phyloP scores from a whole-genome alignment of 768 basidiomycete genomes.

The Chalciporus pseudorubinellus region DNA sequence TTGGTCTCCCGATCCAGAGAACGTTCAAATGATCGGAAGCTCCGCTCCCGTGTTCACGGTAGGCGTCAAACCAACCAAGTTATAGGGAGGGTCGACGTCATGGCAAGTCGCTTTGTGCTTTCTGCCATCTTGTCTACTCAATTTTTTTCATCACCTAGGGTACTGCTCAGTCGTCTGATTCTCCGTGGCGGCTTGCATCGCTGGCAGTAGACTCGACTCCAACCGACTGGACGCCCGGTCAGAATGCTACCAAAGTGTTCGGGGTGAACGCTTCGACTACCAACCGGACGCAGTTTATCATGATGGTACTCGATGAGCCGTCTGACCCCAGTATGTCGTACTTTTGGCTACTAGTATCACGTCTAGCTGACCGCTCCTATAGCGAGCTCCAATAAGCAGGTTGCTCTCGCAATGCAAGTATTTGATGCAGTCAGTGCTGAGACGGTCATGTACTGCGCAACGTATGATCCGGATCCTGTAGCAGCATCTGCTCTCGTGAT shows the following conservation, averaged over 20 bases:
- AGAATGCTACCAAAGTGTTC: slow-evolving; percentile 31
- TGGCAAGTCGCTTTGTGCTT: slow-evolving; percentile 35
- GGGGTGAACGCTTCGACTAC: slow-evolving; percentile 49
- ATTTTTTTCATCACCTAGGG: neutral
- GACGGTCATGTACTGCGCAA: slow-evolving; percentile 53
- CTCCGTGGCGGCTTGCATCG: slow-evolving; percentile 21
- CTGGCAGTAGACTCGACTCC: slow-evolving; percentile 18
- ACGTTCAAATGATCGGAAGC: neutral
- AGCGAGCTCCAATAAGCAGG: slow-evolving; percentile 26
- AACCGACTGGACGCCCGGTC: slow-evolving; percentile 30
- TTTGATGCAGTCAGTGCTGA: slow-evolving; percentile 37
- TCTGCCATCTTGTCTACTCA: slow-evolving; percentile 6
- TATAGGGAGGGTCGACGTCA: slow-evolving; percentile 47
- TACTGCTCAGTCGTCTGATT: slow-evolving; percentile 1
- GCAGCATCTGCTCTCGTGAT: slow-evolving; percentile 50
- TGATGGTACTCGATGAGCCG: slow-evolving; percentile 29
- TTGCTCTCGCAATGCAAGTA: slow-evolving; percentile 45
- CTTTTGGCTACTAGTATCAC: neutral
- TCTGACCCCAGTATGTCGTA: slow-evolving; percentile 13
- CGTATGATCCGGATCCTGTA: slow-evolving; percentile 54
- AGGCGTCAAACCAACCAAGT: slow-evolving; percentile 25
- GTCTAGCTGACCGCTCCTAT: slow-evolving; percentile 3
- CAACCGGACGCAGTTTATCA: slow-evolving; percentile 43
- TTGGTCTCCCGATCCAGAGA: slow-evolving; percentile 16
- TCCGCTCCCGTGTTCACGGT: neutral